Conservation (phyloP, 2,329 filamentous ascomycete species). For the Emergomyces africanus region DNA sequence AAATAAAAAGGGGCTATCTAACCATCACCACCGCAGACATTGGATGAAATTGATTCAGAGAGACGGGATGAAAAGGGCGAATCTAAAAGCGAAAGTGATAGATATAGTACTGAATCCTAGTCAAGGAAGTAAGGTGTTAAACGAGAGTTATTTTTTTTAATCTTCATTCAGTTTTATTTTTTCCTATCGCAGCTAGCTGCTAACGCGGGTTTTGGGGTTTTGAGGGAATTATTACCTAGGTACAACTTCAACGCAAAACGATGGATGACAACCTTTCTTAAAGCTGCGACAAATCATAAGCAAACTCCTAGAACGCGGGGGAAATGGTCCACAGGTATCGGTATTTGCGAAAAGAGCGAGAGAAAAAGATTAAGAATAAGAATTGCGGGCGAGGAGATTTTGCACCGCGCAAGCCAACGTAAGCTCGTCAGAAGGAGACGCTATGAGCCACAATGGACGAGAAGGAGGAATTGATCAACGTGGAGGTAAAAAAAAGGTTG, state of each 20-base stretch:
- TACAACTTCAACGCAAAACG: not conserved
- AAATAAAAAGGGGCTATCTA: not conserved
- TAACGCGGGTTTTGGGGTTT: not conserved
- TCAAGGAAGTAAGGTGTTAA: not conserved
- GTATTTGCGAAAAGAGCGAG: not conserved
- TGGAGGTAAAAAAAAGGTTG: not conserved
- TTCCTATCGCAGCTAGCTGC: not conserved
- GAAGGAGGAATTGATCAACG: not conserved
- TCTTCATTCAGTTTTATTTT: too few species aligned
- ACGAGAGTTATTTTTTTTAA: too few species aligned
- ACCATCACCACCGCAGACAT: not conserved
- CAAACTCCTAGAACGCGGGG: not conserved
- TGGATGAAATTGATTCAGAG: not conserved
- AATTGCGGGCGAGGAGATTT: not conserved
- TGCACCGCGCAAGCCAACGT: not conserved
- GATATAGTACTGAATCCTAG: not conserved
- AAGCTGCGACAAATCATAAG: not conserved
- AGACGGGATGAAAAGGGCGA: not conserved
- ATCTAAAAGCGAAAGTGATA: not conserved
- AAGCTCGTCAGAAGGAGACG: not conserved
- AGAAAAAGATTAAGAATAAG: not conserved
- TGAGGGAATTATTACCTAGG: not conserved
- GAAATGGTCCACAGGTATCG: not conserved
- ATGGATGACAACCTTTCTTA: not conserved
- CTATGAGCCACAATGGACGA: not conserved